phyloP scores from a whole-genome alignment of 768 basidiomycete genomes.

The Sporobolomyces phaffii region DNA sequence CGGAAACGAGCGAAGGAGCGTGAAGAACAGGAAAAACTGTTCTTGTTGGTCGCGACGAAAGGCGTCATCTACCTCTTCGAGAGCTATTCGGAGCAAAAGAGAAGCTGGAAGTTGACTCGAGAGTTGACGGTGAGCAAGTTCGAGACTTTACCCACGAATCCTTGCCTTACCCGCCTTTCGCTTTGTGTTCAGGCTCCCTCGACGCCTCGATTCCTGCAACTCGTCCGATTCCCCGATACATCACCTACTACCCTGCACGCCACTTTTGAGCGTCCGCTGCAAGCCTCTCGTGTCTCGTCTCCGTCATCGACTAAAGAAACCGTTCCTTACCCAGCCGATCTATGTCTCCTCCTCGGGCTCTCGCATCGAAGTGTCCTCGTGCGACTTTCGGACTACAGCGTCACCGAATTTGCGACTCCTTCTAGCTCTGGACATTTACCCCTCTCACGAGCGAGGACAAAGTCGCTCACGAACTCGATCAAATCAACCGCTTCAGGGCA shows the following conservation, averaged over 20 bases:
- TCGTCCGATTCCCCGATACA: conserved; percentile 10
- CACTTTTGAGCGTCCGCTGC: too few species aligned
- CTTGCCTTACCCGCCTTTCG: too few species aligned
- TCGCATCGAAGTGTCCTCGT: conserved; percentile 15
- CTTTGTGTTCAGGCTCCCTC: conserved; percentile 34
- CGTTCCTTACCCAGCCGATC: not conserved
- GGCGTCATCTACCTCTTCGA: conserved; percentile 16
- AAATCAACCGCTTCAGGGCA: not conserved
- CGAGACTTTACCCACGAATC: too few species aligned
- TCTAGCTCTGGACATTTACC: not conserved
- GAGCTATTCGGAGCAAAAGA: not conserved
- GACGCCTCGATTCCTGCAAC: conserved; percentile 17
- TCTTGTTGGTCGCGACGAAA: conserved; percentile 19
- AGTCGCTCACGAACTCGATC: conserved; percentile 4
- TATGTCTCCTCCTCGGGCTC: conserved; percentile 22
- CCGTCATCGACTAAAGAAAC: not conserved
- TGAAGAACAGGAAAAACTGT: not conserved
- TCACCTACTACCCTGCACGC: not conserved
- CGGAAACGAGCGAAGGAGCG: not conserved
- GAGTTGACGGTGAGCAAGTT: conserved; percentile 7
- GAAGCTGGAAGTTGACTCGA: conserved; percentile 16
- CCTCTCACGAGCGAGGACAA: not conserved
- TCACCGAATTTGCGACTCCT: conserved; percentile 8
- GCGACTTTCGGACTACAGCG: conserved; percentile 11
- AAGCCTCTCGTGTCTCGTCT: not conserved